Conservation (phyloP, 2,329 filamentous ascomycete species). For the Trichoderma oligosporum region DNA sequence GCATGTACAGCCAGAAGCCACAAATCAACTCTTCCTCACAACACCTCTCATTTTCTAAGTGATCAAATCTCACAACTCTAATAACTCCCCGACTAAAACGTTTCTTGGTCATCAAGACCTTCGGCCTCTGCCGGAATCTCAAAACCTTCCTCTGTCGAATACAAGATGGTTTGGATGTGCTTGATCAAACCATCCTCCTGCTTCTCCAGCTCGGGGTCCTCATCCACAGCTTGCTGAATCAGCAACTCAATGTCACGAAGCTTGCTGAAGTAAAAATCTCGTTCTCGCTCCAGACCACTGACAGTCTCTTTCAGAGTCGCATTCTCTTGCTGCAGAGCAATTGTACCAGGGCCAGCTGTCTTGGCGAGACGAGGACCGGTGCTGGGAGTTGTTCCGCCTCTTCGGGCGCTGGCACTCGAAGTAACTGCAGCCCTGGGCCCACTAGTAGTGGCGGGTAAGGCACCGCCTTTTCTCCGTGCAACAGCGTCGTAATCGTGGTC, state of each 20-base stretch:
- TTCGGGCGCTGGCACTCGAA: slow-evolving; percentile 45
- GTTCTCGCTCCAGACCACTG: slow-evolving; percentile 87
- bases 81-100: slow-evolving; percentile 51
- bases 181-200: slow-evolving; percentile 89
- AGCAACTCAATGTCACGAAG: slow-evolving; percentile 93
- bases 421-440: slow-evolving; percentile 49
- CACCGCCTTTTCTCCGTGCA: slow-evolving; percentile 73
- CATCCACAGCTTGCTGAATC: slow-evolving; percentile 88
- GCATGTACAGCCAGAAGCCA: slow-evolving; percentile 11
- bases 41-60: background rate
- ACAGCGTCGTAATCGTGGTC: slow-evolving; percentile 96
- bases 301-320: slow-evolving; percentile 90
- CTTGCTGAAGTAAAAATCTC: slow-evolving; percentile 99
- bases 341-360: slow-evolving; percentile 55
- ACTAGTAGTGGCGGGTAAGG: slow-evolving; percentile 50
- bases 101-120: slow-evolving; percentile 72
- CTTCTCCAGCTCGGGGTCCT: slow-evolving; percentile 89
- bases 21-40: slow-evolving; percentile 1
- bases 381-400: slow-evolving; percentile 62
- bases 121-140: slow-evolving; percentile 83
- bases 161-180: slow-evolving; percentile 93
- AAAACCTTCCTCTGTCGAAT: slow-evolving; percentile 91
- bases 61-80: background rate
- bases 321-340: slow-evolving; percentile 81
- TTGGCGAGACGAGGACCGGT: slow-evolving; percentile 44